Base-by-base conservation (phyloP, 208 protist genomes). In the Acanthamoeba quina region DNA sequence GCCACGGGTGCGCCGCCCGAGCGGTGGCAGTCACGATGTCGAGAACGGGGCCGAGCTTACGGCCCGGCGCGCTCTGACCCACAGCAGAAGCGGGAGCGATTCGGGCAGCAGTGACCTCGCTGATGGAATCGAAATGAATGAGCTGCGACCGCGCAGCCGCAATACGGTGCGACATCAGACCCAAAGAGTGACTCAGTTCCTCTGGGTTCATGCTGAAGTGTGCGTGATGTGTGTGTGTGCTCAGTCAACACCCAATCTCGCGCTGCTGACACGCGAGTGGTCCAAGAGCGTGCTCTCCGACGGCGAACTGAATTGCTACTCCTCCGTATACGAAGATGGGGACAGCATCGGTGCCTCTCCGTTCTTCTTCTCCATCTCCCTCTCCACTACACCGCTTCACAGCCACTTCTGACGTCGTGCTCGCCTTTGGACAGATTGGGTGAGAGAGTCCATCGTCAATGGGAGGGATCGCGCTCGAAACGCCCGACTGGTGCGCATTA, bases 111-210 rank as follows among this genome's bases (percentile, higher is more conserved):
- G 26, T 7, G 49, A 62, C n/a, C n/a, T n/a, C 29, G 47, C 4
- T 62, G 78, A 86, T 34, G 31, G 29, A 9, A 62, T 86, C 29
- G 78, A 86, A 86, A 86, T 86, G 78, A 86, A 86, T 49, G 78
- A 86, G n/a, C 31, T 86, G 49, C 78, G 78, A 86, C 78, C 78
- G 6, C 78, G 78, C 78, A 62, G 19, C 4, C 78, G 78, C 41
- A 80, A 26, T 37, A 1, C 68, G 68, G 68, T 76, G 44, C 68
- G 64, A 37, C 13, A 70, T 34, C 64, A 9, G 64, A 10, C 41
- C 41, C 41, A 1, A 44, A 44, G 4, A 4, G 41, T 5, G 1
- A 5, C 17, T 66, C 41, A 44, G 41, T 44, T n/a, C 24, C 10
- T 37, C 64, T 70, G 9, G 13, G 3, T 17, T 70, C 64, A 7